Percentiles rank a stretch among this genome's conserved stretches.
These are phyloP conservation scores for Geranium rotundifolium DNA, from an alignment of 345 rosid species.

Conservation along the genomic window DNA sequence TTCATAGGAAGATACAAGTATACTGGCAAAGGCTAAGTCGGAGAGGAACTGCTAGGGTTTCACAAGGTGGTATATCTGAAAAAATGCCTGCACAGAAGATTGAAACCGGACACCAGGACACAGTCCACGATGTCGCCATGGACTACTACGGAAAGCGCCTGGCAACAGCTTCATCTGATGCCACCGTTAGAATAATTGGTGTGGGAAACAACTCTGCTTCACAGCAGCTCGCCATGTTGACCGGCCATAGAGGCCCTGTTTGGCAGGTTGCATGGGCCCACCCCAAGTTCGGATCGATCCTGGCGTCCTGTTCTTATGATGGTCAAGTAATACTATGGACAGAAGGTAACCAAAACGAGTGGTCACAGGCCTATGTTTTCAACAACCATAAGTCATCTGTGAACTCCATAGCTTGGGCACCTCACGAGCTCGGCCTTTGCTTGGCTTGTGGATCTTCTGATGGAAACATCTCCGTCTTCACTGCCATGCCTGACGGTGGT, in stretches of 20 bases:
- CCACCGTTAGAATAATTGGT: slow-evolving; percentile 42
- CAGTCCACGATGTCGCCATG: slow-evolving; percentile 49
- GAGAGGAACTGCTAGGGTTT: neutral
- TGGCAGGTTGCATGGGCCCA: slow-evolving; percentile 67
- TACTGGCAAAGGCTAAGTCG: neutral
- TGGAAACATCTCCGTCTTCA: slow-evolving; percentile 48
- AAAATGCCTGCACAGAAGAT: slow-evolving; percentile 49
- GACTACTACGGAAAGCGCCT: slow-evolving; percentile 58
- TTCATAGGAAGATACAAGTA: neutral
- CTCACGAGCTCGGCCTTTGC: slow-evolving; percentile 55
- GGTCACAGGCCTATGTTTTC: slow-evolving; percentile 49
- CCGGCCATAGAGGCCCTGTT: slow-evolving; percentile 53
- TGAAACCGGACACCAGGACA: slow-evolving; percentile 48
- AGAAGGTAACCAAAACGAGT: slow-evolving; percentile 48
- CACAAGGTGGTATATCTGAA: slow-evolving; percentile 1
- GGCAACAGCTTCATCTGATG: slow-evolving; percentile 52
- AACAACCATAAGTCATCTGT: slow-evolving; percentile 49
- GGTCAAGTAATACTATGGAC: slow-evolving; percentile 59
- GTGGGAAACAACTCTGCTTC: slow-evolving; percentile 33
- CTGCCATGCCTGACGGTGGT: slow-evolving; percentile 43
- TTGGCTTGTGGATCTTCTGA: slow-evolving; percentile 63
- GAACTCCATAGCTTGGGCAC: slow-evolving; percentile 60
- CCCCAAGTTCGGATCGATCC: slow-evolving; percentile 47
- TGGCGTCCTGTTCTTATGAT: slow-evolving; percentile 60
- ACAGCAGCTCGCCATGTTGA: slow-evolving; percentile 41